Conservation (phyloP, 1,139 yeast genomes). For the Candida tropicalis region DNA sequence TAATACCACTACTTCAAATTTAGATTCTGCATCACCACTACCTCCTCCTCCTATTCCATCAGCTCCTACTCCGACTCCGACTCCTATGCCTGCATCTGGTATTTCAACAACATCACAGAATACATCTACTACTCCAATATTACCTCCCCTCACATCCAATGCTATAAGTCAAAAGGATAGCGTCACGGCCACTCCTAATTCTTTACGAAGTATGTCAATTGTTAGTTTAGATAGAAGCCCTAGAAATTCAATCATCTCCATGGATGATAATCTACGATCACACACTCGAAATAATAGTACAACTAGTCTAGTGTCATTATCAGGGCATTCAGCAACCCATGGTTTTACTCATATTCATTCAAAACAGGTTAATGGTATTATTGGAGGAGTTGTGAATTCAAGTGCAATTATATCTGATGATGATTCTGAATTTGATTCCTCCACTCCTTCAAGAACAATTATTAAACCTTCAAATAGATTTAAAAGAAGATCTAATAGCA, state of each 20-base stretch:
- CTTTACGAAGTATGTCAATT: constrained; percentile 38
- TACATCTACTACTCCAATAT: constrained; percentile 4
- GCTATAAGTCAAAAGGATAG: constrained; percentile 3
- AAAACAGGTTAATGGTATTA: constrained; percentile 9
- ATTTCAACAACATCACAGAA: constrained; percentile 5
- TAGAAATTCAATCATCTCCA: constrained; percentile 44
- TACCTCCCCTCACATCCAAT: constrained; percentile 2
- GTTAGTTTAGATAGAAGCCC: constrained; percentile 42
- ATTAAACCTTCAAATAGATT: constrained; percentile 21
- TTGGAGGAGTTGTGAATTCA: constrained; percentile 2
- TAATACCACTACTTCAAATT: too few species aligned
- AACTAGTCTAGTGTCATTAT: constrained; percentile 30
- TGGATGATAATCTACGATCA: constrained; percentile 35
- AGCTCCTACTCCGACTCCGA: too few species aligned
- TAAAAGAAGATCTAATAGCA: constrained; percentile 15
- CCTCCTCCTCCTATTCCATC: too few species aligned
- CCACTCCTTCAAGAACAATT: constrained; percentile 21
- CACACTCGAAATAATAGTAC: constrained; percentile 38
- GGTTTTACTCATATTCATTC: constrained; percentile 4
- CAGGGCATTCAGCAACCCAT: constrained; percentile 6
- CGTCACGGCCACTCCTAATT: constrained; percentile 18
- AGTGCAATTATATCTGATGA: constrained; percentile 37
- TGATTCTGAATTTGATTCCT: constrained; percentile 33
- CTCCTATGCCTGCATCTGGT: constrained; percentile 4
- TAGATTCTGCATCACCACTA: too few species aligned